These are phyloP conservation scores for Globisporangium spiculum DNA, from an alignment of 352 stramenopile genomes.

Conservation along the genomic window DNA sequence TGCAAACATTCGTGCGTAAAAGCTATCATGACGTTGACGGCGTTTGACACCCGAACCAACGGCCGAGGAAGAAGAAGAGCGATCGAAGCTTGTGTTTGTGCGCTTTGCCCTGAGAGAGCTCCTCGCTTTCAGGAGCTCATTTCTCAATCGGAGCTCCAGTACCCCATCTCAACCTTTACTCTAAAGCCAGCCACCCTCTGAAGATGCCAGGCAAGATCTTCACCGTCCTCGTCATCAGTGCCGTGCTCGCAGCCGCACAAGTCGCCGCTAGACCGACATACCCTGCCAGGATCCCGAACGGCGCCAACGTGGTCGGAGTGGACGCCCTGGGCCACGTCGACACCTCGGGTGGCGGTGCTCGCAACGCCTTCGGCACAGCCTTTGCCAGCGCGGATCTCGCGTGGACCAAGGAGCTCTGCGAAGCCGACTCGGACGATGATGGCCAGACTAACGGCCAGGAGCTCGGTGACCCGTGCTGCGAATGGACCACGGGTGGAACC, in stretches of 20 bases:
- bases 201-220: constrained; percentile 8
- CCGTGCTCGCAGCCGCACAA: neutral
- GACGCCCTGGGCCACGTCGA: constrained; percentile 33
- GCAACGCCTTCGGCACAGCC: constrained; percentile 31
- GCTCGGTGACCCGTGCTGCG: constrained; percentile 50
- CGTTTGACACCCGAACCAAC: too few species aligned
- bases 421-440: constrained; percentile 38
- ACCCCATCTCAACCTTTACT: neutral
- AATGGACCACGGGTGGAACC: too few species aligned
- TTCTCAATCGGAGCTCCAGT: neutral
- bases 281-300: constrained; percentile 26
- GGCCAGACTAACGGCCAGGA: constrained; percentile 55
- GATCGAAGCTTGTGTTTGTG: too few species aligned
- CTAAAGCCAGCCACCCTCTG: too few species aligned
- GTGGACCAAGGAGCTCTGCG: constrained; percentile 40
- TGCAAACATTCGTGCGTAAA: too few species aligned
- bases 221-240: neutral
- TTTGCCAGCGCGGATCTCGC: constrained; percentile 18
- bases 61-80: too few species aligned
- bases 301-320: constrained; percentile 20
- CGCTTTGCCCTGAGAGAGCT: neutral
- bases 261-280: constrained; percentile 7
- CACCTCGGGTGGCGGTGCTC: constrained; percentile 25
- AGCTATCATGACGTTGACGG: too few species aligned
- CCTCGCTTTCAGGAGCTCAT: neutral